phyloP scores from a whole-genome alignment of 768 basidiomycete species.

The Pleurotus tuber-regium region DNA sequence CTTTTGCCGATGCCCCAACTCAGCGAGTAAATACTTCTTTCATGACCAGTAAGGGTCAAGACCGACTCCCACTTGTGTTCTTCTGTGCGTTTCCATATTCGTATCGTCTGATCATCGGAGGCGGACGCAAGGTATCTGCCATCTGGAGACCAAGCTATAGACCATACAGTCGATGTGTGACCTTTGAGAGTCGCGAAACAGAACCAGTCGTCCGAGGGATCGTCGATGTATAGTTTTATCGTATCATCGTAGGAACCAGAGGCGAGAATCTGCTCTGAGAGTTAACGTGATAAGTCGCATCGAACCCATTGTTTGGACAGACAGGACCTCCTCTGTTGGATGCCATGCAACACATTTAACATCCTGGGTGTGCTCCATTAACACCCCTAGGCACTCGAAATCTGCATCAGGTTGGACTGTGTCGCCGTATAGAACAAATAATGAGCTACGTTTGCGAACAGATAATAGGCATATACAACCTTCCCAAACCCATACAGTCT shows the following conservation, averaged over 20 bases:
- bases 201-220: slow-evolving; percentile 93
- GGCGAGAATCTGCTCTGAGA: slow-evolving; percentile 74
- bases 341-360: slow-evolving; percentile 97
- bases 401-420: slow-evolving; percentile 88
- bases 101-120: slow-evolving; percentile 81
- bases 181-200: slow-evolving; percentile 79
- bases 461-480: slow-evolving; percentile 40
- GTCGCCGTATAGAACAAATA: slow-evolving; percentile 6
- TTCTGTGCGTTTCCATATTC: slow-evolving; percentile 75
- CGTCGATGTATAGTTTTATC: slow-evolving; percentile 90
- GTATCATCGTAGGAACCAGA: slow-evolving; percentile 97
- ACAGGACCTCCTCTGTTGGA: slow-evolving; percentile 83
- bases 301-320: slow-evolving; percentile 4
- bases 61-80: slow-evolving; percentile 65
- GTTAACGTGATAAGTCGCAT: slow-evolving; percentile 13
- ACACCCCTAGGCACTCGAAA: slow-evolving; percentile 91
- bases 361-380: slow-evolving; percentile 97
- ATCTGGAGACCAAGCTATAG: slow-evolving; percentile 74
- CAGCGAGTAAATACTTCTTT: slow-evolving; percentile 77
- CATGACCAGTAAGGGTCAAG: slow-evolving; percentile 59
- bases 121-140: slow-evolving; percentile 83
- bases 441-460: not conserved
- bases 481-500: slow-evolving; percentile 99
- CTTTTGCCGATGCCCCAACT: slow-evolving; percentile 59
- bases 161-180: slow-evolving; percentile 91